Conservation (phyloP, 371 early-diverging fungal species). For the Capillidium rhysosporum region DNA sequence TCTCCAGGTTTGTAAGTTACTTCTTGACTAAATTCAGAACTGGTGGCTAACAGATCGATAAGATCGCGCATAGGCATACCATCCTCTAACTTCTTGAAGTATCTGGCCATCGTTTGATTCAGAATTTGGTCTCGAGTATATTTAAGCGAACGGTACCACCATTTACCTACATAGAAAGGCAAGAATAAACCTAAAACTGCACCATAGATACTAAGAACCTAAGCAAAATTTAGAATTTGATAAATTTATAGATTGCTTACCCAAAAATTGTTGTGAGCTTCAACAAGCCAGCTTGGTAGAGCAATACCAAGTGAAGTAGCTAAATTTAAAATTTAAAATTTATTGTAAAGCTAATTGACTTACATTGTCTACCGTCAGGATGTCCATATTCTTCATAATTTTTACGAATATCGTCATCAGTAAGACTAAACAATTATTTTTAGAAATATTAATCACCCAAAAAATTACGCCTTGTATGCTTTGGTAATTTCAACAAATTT, state of each 20-base stretch:
- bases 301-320: constrained; percentile 85
- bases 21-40: constrained; percentile 48
- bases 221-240: not conserved
- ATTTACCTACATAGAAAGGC: constrained; percentile 66
- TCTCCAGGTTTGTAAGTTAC: constrained; percentile 26
- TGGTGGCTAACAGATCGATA: constrained; percentile 40
- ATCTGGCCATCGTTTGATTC: constrained; percentile 70
- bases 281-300: constrained; percentile 74
- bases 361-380: constrained; percentile 78
- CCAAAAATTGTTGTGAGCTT: constrained; percentile 50
- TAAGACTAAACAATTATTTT: constrained; percentile 31
- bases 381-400: constrained; percentile 90
- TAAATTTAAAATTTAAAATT: not conserved
- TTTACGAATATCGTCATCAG: constrained; percentile 71
- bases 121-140: constrained; percentile 76
- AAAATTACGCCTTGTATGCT: constrained; percentile 62
- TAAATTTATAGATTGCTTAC: constrained; percentile 10
- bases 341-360: not conserved
- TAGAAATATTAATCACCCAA: not conserved
- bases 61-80: constrained; percentile 27
- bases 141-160: constrained; percentile 85
- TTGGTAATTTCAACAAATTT: constrained; percentile 63
- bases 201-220: constrained; percentile 62
- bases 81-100: constrained; percentile 76
- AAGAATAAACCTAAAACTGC: constrained; percentile 70